Percentiles rank a stretch among this genome's conserved stretches.
phyloP scores from a whole-genome alignment of 148 eudicot species.

The Amaranthus palmeri region DNA sequence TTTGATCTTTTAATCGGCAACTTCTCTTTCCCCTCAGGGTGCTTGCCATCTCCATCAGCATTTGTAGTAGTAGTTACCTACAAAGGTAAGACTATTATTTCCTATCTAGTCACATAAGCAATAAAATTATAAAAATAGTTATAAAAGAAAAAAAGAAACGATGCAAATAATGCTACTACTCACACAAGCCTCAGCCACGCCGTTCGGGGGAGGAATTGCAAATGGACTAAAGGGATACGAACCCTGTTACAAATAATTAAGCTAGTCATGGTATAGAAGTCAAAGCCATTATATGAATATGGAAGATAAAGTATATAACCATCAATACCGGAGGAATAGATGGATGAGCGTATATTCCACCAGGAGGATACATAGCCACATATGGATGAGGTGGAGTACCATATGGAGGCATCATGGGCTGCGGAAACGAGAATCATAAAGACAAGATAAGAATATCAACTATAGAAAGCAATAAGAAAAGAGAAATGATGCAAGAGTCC shows the following conservation, averaged over 20 bases:
- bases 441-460: background rate
- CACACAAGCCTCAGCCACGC: conserved; percentile 84
- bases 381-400: conserved; percentile 99
- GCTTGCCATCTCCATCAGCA: conserved; percentile 67
- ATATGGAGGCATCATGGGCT: conserved; percentile 97
- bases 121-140: background rate
- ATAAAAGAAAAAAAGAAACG: background rate
- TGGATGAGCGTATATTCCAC: conserved; percentile 92
- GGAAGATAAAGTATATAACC: conserved; percentile 5
- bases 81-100: conserved; percentile 21
- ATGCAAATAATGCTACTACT: conserved; percentile 29
- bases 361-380: conserved; percentile 98
- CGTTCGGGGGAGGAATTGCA: conserved; percentile 89
- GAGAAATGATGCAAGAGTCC: background rate
- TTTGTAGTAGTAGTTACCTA: conserved; percentile 64
- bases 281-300: background rate
- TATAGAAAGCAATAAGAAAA: background rate
- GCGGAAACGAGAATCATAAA: conserved; percentile 22
- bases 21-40: conserved; percentile 86
- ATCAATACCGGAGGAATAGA: conserved; percentile 82
- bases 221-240: conserved; percentile 91
- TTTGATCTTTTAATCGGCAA: conserved; percentile 92
- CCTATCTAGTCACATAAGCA: background rate
- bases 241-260: conserved; percentile 42
- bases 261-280: background rate